Evolutionary conservation across 2,329 filamentous ascomycete genomes (phyloP), one percentile per base, ranked within the genome.

Genomic region (Rugonectria rugulosa): DNA sequence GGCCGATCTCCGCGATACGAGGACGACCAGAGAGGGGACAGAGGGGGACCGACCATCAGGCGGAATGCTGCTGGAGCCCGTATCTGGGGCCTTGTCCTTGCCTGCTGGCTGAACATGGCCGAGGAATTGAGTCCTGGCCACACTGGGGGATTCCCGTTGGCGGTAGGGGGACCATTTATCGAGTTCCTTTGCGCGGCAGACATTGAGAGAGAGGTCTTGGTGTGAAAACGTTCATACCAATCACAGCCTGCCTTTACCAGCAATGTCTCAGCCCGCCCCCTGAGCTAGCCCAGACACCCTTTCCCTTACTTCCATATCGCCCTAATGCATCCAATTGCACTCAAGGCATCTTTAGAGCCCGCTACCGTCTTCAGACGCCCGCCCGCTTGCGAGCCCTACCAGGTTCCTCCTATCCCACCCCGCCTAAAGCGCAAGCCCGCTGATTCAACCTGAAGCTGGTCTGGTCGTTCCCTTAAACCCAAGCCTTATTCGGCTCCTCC

Each of bases 1-100:
- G 38, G 44, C 26, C 31, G 44, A 54, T 54, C 44, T 32, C 29
- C 38, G 29, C 44, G 52, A 54, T 54, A 54, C 52, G 52, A 54
- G 52, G 40, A 37, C 20, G 37, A 42, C 34, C 14, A 15, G 23
- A n/a, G n/a, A n/a, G 29, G 26, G 19, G 2, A 14, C n/a, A 14
- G 20, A n/a, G 23, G 15, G 23, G 12, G 11, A 10, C n/a, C 32
- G 27, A 6, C 32, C 7, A 26, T 17, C 3, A 8, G 9, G 12
- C 5, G 21, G 9, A 26, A 27, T 42, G 38, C 21, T 42, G 38
- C 36, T 24, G 32, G 32, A 27, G 24, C 11, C 24, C 11, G 24
- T 27, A 32, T 32, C 29, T 14, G 29, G 29, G 12, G 7, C 12
- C 36, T 40, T 40, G 36, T 21, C 15, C 19, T 20, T 19, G 36